Evolutionary conservation across 345 rosid genomes (phyloP), one percentile per base, ranked within the genome.

Genomic region (Syzygium jambos): DNA sequence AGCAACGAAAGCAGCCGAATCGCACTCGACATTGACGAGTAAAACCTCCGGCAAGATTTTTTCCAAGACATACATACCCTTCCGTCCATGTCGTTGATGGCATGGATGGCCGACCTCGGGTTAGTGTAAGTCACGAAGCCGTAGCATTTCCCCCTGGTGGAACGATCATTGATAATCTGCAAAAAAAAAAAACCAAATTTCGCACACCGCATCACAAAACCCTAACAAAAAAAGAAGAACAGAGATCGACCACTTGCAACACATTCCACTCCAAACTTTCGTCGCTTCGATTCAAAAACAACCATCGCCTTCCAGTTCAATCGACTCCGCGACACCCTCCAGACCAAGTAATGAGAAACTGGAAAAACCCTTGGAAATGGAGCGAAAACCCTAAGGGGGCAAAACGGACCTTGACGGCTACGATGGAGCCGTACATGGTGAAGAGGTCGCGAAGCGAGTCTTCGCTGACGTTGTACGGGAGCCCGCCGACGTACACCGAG

Each of bases 401-500:
- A 34, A 85, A 57, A 27, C 30, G 15, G 52, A 96, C 99, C 97
- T 96, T 97, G 65, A 96, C 94, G 89, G 93, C 92, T 91, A 95
- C 88, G 29, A 97, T 89, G 63, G 95, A 51, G 57, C 99, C 98
- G 91, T 95, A 96, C 53, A 88, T 54, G 88, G 88, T 84, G 94
- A 97, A 97, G 65, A 90, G 90, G 22, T 92, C 92, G 90, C 95
- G 97, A 89, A 96, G 87, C 88, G 92, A 87, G 63, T 93, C 95
- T 85, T 97, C 98, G 56, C 88, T 91, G 89, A 96, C 90, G 87
- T 89, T 91, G 93, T 93, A 95, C 16, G 99, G 95, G 16, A 97
- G 95, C 56, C 98, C 97, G 51, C 98, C 99, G 22, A 97, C 98
- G 92, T 97, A 97, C 55, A 97, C 96, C 43, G 98, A 96, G 87